Conservation (phyloP, 2,329 filamentous ascomycete genomes). For the Nemania diffusa region DNA sequence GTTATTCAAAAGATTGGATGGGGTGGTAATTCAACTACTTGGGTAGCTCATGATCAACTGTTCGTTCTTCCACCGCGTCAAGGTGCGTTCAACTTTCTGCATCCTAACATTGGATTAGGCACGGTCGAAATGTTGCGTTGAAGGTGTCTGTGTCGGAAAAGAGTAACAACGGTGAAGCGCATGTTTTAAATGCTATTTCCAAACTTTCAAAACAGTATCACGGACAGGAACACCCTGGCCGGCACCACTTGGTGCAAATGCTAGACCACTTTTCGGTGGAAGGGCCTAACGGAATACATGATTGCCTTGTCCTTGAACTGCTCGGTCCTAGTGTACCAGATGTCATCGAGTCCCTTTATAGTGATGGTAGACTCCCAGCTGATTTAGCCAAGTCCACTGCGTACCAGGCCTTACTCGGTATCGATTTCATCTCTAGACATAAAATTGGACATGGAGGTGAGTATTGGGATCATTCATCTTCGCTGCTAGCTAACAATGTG, state of each 20-base stretch:
- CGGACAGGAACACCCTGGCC: conserved; percentile 22
- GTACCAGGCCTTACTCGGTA: conserved; percentile 17
- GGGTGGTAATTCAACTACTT: conserved; percentile 37
- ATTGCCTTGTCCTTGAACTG: conserved; percentile 30
- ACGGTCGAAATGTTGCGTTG: conserved; percentile 21
- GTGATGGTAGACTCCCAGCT: conserved; percentile 29
- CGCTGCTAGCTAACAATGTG: conserved; percentile 9
- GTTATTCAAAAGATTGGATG: conserved; percentile 40
- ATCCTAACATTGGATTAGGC: conserved; percentile 11
- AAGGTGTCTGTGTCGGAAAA: conserved; percentile 29
- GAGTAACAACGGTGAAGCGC: conserved; percentile 3
- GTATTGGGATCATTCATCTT: conserved; percentile 11
- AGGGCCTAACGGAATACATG: conserved; percentile 28
- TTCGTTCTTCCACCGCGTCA: not conserved
- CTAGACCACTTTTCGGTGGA: conserved; percentile 27
- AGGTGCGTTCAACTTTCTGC: not conserved
- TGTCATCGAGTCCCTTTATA: conserved; percentile 12
- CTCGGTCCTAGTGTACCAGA: conserved; percentile 29
- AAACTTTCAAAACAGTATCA: conserved; percentile 8
- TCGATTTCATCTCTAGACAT: conserved; percentile 23
- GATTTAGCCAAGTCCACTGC: conserved; percentile 20
- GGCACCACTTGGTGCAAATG: conserved; percentile 19
- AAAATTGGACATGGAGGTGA: conserved; percentile 30
- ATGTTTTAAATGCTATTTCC: conserved; percentile 19
- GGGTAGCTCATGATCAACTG: conserved; percentile 21